phyloP scores from a whole-genome alignment of 2,329 filamentous ascomycete species.

The Colletotrichum sp. region DNA sequence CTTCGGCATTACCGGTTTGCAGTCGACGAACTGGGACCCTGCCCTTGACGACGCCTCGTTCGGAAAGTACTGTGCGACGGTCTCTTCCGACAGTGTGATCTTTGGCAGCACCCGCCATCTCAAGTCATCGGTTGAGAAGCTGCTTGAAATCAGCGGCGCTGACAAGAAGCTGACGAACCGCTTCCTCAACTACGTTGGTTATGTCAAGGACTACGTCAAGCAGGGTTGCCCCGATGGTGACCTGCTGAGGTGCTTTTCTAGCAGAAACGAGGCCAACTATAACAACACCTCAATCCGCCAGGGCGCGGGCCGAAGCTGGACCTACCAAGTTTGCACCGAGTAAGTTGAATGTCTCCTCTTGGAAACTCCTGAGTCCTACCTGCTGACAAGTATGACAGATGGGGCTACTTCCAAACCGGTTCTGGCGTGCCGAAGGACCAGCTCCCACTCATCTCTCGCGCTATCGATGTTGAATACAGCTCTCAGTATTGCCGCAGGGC shows the following conservation, averaged over 20 bases:
- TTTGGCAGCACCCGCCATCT: conserved; percentile 45
- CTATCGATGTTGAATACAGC: conserved; percentile 67
- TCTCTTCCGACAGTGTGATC: conserved; percentile 45
- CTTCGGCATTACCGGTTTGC: conserved; percentile 46
- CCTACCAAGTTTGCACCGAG: conserved; percentile 61
- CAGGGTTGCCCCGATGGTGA: conserved; percentile 27
- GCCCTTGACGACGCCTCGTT: conserved; percentile 44
- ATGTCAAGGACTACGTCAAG: conserved; percentile 33
- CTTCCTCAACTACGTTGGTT: conserved; percentile 60
- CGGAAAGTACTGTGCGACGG: conserved; percentile 51
- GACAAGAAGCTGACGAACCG: conserved; percentile 40
- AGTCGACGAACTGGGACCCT: conserved; percentile 60
- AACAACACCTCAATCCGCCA: conserved; percentile 26
- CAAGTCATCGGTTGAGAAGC: conserved; percentile 35
- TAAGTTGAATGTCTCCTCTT: conserved; percentile 23
- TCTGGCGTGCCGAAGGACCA: conserved; percentile 68
- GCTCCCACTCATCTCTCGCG: conserved; percentile 74
- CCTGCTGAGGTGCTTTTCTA: conserved; percentile 34
- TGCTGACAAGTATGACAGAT: conserved; percentile 46
- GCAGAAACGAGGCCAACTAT: conserved; percentile 21
- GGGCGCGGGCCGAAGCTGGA: conserved; percentile 45
- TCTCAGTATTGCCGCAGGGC: conserved; percentile 67
- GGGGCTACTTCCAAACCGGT: conserved; percentile 81
- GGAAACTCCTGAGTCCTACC: background rate
- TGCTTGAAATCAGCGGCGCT: conserved; percentile 44